These are phyloP conservation scores for Ascochyta lentis DNA, from an alignment of 2,329 filamentous ascomycete species.

Conservation along the genomic window DNA sequence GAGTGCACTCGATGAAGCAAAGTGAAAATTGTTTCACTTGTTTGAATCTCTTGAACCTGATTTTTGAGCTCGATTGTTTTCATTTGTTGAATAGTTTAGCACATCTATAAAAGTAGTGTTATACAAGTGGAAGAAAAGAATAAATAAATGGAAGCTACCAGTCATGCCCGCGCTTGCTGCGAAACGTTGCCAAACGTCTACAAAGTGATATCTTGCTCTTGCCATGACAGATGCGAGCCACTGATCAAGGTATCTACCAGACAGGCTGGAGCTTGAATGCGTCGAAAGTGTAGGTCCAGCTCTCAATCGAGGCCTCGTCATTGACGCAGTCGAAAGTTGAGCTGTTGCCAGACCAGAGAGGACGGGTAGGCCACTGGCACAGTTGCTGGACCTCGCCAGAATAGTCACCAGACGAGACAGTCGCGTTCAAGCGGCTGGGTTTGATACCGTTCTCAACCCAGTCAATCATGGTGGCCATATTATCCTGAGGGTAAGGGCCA, in stretches of 20 bases:
- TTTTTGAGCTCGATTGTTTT: too few species aligned
- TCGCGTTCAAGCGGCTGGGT: conserved; percentile 55
- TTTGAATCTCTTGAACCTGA: too few species aligned
- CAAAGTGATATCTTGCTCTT: too few species aligned
- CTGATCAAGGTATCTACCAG: not conserved
- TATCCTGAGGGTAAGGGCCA: conserved; percentile 54
- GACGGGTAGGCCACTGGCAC: conserved; percentile 54
- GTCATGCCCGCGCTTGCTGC: too few species aligned
- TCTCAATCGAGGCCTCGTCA: conserved; percentile 50
- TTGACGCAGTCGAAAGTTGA: conserved; percentile 48
- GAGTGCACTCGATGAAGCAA: too few species aligned
- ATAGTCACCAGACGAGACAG: conserved; percentile 30
- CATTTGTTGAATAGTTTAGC: too few species aligned
- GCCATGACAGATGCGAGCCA: too few species aligned
- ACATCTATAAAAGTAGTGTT: too few species aligned
- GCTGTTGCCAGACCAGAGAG: conserved; percentile 48
- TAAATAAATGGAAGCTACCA: too few species aligned
- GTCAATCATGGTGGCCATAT: conserved; percentile 48
- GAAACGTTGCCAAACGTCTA: too few species aligned
- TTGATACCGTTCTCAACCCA: conserved; percentile 60
- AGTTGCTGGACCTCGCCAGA: conserved; percentile 49
- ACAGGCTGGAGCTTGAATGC: conserved; percentile 47
- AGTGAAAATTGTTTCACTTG: too few species aligned
- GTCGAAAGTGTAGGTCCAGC: conserved; percentile 50
- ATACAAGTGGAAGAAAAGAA: too few species aligned